Evolutionary conservation across 768 basidiomycete species (phyloP).

Genomic region (Lactifluus piperatus): DNA sequence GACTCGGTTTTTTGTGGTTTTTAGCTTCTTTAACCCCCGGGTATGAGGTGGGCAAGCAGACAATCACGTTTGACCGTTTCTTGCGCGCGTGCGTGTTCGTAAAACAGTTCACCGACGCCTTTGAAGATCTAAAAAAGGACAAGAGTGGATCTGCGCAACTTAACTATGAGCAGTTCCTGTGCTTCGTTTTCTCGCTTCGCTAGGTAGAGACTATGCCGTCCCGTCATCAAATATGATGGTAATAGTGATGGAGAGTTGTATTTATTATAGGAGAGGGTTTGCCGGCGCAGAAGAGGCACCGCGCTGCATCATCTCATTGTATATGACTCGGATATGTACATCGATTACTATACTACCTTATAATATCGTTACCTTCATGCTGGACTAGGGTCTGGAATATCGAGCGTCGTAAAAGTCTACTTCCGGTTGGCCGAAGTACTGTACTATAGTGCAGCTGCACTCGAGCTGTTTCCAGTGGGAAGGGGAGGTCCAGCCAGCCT

Average conservation of each 20-base stretch:
- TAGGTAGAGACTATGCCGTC: conserved; percentile 23
- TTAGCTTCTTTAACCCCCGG: conserved; percentile 27
- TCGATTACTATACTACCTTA: background rate
- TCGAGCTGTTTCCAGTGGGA: too few species aligned
- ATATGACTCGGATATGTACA: background rate
- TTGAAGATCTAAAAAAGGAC: conserved; percentile 55
- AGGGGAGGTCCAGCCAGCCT: too few species aligned
- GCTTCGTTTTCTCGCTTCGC: conserved; percentile 52
- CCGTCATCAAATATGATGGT: background rate
- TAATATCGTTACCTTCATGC: background rate
- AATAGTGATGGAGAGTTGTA: background rate
- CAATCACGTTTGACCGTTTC: conserved; percentile 81
- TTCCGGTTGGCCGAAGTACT: background rate
- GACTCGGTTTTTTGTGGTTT: conserved; percentile 14
- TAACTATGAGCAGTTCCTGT: conserved; percentile 64
- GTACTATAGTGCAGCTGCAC: background rate
- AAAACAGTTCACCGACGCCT: conserved; percentile 69
- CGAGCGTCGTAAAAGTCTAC: too few species aligned
- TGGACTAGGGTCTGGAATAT: background rate
- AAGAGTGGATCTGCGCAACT: conserved; percentile 55
- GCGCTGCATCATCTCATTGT: background rate
- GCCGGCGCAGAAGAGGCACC: background rate
- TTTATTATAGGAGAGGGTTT: background rate
- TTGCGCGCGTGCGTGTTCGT: conserved; percentile 78
- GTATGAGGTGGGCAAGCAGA: conserved; percentile 31